Conservation (phyloP, 176 grass and related monocot species). For the Miscanthus lutarioriparius region DNA sequence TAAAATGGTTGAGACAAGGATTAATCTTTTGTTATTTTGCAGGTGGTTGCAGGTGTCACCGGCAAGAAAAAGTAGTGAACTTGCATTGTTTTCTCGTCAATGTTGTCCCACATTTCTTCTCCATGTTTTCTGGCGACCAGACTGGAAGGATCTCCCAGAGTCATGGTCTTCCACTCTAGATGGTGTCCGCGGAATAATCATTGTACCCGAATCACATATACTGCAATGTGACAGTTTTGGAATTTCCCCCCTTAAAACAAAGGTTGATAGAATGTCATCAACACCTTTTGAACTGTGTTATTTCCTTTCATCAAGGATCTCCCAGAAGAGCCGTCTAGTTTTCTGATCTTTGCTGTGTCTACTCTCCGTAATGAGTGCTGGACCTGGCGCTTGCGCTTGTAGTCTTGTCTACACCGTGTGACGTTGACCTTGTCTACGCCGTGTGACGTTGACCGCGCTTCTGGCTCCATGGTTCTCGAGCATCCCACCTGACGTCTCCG, state of each 20-base stretch:
- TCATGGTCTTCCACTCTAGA: neutral
- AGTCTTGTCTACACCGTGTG: neutral
- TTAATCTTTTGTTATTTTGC: slow-evolving; percentile 11
- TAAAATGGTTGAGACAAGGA: neutral
- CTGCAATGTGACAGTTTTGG: slow-evolving; percentile 26
- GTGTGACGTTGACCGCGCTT: neutral
- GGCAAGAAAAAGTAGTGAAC: slow-evolving; percentile 57
- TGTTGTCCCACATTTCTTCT: slow-evolving; percentile 21
- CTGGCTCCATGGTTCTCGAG: neutral
- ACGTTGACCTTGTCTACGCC: neutral
- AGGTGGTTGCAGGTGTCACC: slow-evolving; percentile 88
- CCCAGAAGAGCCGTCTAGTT: too few species aligned
- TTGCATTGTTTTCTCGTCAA: neutral
- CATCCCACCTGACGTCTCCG: too few species aligned
- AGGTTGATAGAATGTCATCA: neutral
- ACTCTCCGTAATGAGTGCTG: neutral
- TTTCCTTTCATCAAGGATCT: too few species aligned
- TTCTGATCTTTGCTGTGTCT: too few species aligned
- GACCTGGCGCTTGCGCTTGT: neutral
- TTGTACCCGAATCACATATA: slow-evolving; percentile 33
- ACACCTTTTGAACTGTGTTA: neutral
- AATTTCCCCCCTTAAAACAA: neutral
- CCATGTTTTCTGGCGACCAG: slow-evolving; percentile 18
- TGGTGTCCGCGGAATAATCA: slow-evolving; percentile 37
- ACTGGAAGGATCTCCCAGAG: neutral